Conservation (phyloP, 208 protist genomes). For the Cochliopodium minus region DNA sequence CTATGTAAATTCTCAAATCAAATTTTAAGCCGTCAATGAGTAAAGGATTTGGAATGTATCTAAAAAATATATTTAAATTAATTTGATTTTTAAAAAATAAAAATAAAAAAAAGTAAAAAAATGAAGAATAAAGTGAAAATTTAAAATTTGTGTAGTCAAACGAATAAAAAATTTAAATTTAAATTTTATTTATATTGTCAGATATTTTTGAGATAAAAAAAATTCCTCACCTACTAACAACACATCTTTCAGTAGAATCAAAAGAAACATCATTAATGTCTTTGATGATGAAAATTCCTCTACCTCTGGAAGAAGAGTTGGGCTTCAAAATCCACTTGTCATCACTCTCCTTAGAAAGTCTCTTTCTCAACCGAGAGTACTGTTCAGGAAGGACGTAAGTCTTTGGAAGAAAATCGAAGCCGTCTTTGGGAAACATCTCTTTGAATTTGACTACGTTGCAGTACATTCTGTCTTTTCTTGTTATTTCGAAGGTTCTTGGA, state of each 20-base stretch:
- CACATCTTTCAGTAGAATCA: no score
- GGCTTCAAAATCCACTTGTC: slow-evolving; percentile 95
- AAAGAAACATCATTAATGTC: no score
- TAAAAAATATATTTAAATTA: not conserved
- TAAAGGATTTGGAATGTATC: slow-evolving; percentile 77
- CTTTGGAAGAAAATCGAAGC: slow-evolving; percentile 54
- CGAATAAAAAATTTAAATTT: no score
- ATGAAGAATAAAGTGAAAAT: no score
- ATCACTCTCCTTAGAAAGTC: no score
- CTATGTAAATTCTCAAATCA: slow-evolving; percentile 85
- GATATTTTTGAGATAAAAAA: no score
- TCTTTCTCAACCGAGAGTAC: no score
- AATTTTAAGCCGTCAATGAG: slow-evolving; percentile 87
- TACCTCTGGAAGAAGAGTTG: slow-evolving; percentile 62
- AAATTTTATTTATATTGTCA: no score
- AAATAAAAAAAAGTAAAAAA: no score
- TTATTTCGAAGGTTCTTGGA: slow-evolving; percentile 86
- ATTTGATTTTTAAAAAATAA: not conserved
- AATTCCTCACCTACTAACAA: no score
- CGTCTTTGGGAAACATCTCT: not conserved
- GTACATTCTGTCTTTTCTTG: slow-evolving; percentile 86
- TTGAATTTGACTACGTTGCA: slow-evolving; percentile 80
- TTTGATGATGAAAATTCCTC: slow-evolving; percentile 85
- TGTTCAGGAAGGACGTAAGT: slow-evolving; percentile 79
- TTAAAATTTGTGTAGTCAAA: no score